These are phyloP conservation scores for Parafenestella ontariensis DNA, from an alignment of 2,329 filamentous ascomycete genomes.

Conservation along the genomic window DNA sequence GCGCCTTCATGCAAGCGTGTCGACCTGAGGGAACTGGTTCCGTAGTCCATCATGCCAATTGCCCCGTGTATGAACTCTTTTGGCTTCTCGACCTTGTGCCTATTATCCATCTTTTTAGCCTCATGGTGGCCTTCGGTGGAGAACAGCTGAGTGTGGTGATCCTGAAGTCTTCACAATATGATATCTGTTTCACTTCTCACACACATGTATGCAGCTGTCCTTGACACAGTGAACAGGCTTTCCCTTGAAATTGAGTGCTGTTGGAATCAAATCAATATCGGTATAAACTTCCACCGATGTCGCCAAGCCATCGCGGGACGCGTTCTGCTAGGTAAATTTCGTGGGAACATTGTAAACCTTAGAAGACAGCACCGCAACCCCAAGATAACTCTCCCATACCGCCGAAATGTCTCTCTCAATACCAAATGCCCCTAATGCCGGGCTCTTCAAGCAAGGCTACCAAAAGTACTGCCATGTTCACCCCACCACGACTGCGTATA, in stretches of 20 bases:
- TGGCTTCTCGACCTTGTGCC: too few relatives aligned
- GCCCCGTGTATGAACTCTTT: too few relatives aligned
- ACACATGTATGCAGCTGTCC: neutral
- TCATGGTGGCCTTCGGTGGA: too few relatives aligned
- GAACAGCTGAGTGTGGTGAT: too few relatives aligned
- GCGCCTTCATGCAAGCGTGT: neutral
- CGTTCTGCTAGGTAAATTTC: constrained; percentile 28
- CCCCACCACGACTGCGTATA: constrained; percentile 23
- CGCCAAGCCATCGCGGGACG: constrained; percentile 31
- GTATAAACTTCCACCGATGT: constrained; percentile 24
- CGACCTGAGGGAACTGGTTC: neutral
- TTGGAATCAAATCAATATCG: constrained; percentile 9
- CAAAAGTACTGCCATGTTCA: constrained; percentile 73
- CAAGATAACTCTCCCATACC: constrained; percentile 39
- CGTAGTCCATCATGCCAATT: too few relatives aligned
- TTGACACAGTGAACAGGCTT: neutral
- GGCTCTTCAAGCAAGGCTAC: constrained; percentile 95
- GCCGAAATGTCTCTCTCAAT: constrained; percentile 90
- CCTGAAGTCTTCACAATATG: neutral
- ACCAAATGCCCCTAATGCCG: constrained; percentile 89
- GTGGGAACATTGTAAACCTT: constrained; percentile 21
- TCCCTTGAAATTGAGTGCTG: constrained; percentile 2
- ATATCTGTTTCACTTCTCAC: neutral
- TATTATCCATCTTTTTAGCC: too few relatives aligned
- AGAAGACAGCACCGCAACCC: constrained; percentile 35